Conservation (phyloP, 2,329 filamentous ascomycete genomes). For the Fusarium sp. region DNA sequence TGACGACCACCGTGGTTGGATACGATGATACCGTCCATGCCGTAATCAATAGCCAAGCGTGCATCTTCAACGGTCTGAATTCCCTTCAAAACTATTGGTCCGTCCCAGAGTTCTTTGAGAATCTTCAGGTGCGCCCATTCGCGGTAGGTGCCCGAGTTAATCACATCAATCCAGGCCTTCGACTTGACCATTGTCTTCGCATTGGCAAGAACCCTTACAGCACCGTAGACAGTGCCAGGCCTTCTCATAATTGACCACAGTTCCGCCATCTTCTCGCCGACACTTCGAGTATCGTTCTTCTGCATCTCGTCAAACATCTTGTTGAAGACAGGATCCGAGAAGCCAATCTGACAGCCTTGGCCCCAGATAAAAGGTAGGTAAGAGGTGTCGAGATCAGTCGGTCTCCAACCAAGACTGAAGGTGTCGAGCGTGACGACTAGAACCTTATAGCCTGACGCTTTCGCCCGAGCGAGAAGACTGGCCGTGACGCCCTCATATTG, state of each 20-base stretch:
- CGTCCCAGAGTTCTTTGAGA: conserved; percentile 70
- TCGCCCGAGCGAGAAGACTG: conserved; percentile 71
- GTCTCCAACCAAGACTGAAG: conserved; percentile 75
- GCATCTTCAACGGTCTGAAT: conserved; percentile 57
- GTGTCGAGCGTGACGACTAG: conserved; percentile 81
- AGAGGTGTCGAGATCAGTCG: conserved; percentile 72
- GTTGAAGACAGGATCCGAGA: conserved; percentile 73
- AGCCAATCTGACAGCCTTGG: conserved; percentile 70
- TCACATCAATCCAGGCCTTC: conserved; percentile 41
- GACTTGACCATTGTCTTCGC: conserved; percentile 29
- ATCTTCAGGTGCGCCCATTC: conserved; percentile 72
- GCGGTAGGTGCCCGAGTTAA: conserved; percentile 58
- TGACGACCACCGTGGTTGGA: conserved; percentile 59
- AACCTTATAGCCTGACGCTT: conserved; percentile 70
- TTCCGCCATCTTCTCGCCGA: conserved; percentile 28
- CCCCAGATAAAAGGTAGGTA: conserved; percentile 71
- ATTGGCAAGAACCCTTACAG: conserved; percentile 34
- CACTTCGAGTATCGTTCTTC: conserved; percentile 28
- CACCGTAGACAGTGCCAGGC: conserved; percentile 40
- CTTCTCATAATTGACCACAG: conserved; percentile 36
- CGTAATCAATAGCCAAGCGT: conserved; percentile 51
- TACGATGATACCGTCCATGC: conserved; percentile 55
- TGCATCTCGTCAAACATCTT: conserved; percentile 32
- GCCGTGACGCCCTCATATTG: conserved; percentile 72
- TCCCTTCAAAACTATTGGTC: conserved; percentile 59